Evolutionary conservation across 2,329 filamentous ascomycete species (phyloP).

Genomic region (Parastagonospora avenae): DNA sequence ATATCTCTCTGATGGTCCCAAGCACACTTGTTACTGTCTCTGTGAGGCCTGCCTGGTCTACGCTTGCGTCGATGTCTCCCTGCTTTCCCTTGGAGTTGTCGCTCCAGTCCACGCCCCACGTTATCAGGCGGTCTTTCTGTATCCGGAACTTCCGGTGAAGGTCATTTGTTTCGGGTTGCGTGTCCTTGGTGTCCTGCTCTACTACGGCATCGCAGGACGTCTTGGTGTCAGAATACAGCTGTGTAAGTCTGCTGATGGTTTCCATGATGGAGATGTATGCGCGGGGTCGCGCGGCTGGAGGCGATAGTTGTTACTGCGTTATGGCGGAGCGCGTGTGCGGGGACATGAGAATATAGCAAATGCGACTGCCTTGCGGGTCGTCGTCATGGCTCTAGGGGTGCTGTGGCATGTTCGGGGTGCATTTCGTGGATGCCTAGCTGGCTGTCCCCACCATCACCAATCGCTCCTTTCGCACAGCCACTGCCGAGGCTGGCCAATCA

Average conservation of each 20-base stretch:
- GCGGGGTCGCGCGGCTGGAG: conserved; percentile 8
- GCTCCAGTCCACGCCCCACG: conserved; percentile 82
- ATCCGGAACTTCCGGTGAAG: conserved; percentile 78
- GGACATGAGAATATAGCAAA: conserved; percentile 27
- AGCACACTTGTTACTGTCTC: conserved; percentile 80
- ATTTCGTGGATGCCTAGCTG: conserved; percentile 40
- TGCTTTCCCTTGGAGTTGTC: conserved; percentile 64
- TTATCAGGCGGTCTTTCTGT: conserved; percentile 77
- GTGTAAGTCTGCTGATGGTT: conserved; percentile 43
- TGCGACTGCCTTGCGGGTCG: conserved; percentile 35
- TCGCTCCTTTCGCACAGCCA: conserved; percentile 7
- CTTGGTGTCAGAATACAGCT: conserved; percentile 82
- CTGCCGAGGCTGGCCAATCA: neutral
- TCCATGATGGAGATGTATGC: conserved; percentile 32
- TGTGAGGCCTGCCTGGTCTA: conserved; percentile 70
- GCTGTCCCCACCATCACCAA: conserved; percentile 12
- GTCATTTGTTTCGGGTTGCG: conserved; percentile 69
- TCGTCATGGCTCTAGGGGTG: conserved; percentile 31
- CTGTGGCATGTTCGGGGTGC: conserved; percentile 27
- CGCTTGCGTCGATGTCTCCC: conserved; percentile 74
- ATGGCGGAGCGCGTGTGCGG: conserved; percentile 9
- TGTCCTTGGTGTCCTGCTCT: conserved; percentile 64
- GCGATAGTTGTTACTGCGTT: conserved; percentile 17
- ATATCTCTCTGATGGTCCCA: conserved; percentile 78
- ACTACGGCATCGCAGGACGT: conserved; percentile 74